Evolutionary conservation across 805 yeast species (phyloP), one percentile per base, ranked within the genome.

Genomic region (Sugiyamaella lignohabitans): DNA sequence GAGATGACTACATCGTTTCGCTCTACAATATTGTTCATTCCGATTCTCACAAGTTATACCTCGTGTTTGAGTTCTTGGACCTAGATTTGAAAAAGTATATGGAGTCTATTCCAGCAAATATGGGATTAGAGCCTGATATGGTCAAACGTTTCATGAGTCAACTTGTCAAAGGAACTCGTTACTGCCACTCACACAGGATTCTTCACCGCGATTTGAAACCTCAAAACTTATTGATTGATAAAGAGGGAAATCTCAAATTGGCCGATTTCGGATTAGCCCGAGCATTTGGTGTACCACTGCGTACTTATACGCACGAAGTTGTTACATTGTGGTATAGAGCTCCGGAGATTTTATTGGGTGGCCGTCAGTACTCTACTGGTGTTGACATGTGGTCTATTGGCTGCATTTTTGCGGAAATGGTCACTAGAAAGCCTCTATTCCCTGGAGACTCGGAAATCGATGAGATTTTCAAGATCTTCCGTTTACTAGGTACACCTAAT

Each of bases 361-460:
- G 97, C 2, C 86, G 94, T 56, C 97, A 93, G 60, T 93, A 93
- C 66, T 87, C 96, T 30, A 93, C 98, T 0, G 97, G 98, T 17
- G 96, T 93, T 44, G 98, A 93, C 65, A 88, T 93, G 84, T 93
- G 98, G 98, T 87, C 96, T 8, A 85, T 91, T 51, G 98, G 98
- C 14, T 89, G 97, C 63, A 93, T 93, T 41, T 85, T 93, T 65
- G 98, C 97, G 4, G 98, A 93, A 64, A 89, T 93, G 98, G 87
- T 89, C 48, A 87, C 88, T 58, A 80, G 98, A 47, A 87, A 87
- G 64, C 97, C 98, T 5, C 66, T 93, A 45, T 91, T 93, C 69
- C 95, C 98, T 0, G 98, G 98, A 4, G 96, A 93, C 64, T 87
- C 96, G 8, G 98, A 93, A 64, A 94, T 93, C 61, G 98, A 93